phyloP scores from a whole-genome alignment of 345 rosid species.

The Populus deltoides region DNA sequence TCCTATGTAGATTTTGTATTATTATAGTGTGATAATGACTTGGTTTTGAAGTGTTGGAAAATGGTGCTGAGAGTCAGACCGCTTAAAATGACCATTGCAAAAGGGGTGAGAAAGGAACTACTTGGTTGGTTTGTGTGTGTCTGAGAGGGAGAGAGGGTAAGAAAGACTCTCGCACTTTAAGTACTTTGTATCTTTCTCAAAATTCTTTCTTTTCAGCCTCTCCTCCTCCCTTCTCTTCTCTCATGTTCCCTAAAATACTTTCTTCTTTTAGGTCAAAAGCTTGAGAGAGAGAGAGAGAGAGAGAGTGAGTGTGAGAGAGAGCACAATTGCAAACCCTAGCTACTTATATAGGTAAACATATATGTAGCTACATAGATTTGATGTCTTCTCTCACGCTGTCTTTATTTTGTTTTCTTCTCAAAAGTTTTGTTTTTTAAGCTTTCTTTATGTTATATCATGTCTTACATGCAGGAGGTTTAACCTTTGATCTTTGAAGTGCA shows the following conservation, averaged over 20 bases:
- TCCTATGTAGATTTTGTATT: conserved; percentile 26
- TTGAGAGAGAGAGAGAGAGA: conserved; percentile 13
- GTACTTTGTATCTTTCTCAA: conserved; percentile 34
- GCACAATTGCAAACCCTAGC: conserved; percentile 4
- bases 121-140: conserved; percentile 17
- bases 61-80: conserved; percentile 26
- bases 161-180: conserved; percentile 18
- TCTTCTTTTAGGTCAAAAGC: conserved; percentile 29
- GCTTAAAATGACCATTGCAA: conserved; percentile 35
- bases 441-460: conserved; percentile 5
- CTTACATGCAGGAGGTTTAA: conserved; percentile 10
- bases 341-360: conserved; percentile 1
- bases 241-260: conserved; percentile 10
- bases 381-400: not conserved
- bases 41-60: conserved; percentile 33
- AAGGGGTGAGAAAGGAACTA: conserved; percentile 17
- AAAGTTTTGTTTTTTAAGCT: not conserved
- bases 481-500: conserved; percentile 15
- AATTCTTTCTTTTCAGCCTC: conserved; percentile 39
- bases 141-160: not conserved
- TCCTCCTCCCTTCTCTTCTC: conserved; percentile 26
- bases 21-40: conserved; percentile 25
- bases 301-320: conserved; percentile 4
- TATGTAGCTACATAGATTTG: not conserved
- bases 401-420: not conserved